phyloP scores from a whole-genome alignment of 2,329 filamentous ascomycete genomes.

The Nemania bipapillata region DNA sequence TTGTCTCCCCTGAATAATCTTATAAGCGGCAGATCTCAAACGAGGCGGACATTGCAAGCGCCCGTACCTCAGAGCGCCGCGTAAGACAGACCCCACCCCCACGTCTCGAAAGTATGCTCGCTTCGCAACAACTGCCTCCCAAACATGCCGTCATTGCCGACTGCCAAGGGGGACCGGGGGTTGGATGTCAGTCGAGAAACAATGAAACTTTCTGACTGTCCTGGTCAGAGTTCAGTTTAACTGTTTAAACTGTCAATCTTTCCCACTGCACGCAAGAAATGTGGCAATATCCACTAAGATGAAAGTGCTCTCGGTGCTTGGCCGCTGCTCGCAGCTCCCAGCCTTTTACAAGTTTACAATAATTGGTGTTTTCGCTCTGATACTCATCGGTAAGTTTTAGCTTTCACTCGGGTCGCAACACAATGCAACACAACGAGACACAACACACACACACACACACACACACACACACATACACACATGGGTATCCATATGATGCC shows the following conservation, averaged over 20 bases:
- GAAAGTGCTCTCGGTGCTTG: constrained; percentile 39
- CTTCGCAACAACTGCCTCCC: constrained; percentile 3
- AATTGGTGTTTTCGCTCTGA: constrained; percentile 38
- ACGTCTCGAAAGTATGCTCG: neutral
- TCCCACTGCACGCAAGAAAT: constrained; percentile 28
- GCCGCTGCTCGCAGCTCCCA: constrained; percentile 43
- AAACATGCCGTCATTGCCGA: constrained; percentile 34
- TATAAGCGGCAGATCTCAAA: neutral
- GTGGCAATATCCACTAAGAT: constrained; percentile 30
- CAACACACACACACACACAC: neutral
- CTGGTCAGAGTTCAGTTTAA: neutral
- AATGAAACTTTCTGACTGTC: constrained; percentile 20
- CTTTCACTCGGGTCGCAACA: neutral
- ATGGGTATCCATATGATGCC: no score
- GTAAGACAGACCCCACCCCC: constrained; percentile 7
- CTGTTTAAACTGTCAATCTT: neutral
- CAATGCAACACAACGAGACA: neutral
- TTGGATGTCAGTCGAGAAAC: neutral
- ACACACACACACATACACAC: no score
- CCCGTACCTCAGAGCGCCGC: neutral
- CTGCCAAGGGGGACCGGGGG: constrained; percentile 18
- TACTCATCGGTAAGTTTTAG: constrained; percentile 41
- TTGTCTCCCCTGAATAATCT: constrained; percentile 1
- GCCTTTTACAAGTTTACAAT: constrained; percentile 43
- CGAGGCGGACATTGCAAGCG: neutral